Conservation (phyloP, 371 early-diverging fungal species). For the Mortierella sp. region DNA sequence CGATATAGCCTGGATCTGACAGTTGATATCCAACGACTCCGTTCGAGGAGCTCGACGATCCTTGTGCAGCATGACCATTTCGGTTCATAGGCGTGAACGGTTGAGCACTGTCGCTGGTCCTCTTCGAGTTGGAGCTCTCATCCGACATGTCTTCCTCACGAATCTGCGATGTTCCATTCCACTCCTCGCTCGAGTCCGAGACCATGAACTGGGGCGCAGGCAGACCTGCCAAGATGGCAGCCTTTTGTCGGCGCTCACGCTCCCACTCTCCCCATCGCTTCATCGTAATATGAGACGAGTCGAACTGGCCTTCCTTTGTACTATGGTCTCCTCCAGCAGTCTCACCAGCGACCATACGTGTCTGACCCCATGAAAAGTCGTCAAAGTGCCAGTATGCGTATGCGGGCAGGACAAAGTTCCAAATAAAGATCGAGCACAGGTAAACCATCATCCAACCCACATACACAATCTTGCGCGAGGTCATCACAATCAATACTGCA, state of each 20-base stretch:
- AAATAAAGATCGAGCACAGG: slow-evolving; percentile 94
- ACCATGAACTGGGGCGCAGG: slow-evolving; percentile 43
- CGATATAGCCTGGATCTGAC: slow-evolving; percentile 34
- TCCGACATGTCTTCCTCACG: slow-evolving; percentile 48
- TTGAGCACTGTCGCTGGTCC: slow-evolving; percentile 34
- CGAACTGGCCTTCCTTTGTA: slow-evolving; percentile 70
- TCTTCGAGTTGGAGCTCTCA: slow-evolving; percentile 40
- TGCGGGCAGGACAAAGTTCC: slow-evolving; percentile 97
- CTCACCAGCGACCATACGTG: slow-evolving; percentile 87
- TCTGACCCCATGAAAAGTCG: slow-evolving; percentile 99
- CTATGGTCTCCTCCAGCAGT: slow-evolving; percentile 58
- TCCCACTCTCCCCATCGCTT: slow-evolving; percentile 78
- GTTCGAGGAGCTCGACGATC: slow-evolving; percentile 20
- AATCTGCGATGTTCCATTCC: slow-evolving; percentile 19
- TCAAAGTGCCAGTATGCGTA: slow-evolving; percentile 99
- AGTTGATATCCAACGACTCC: slow-evolving; percentile 24
- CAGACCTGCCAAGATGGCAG: slow-evolving; percentile 36
- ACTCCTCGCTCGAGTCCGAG: slow-evolving; percentile 46
- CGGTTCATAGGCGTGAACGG: slow-evolving; percentile 13
- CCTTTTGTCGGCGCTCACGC: slow-evolving; percentile 52
- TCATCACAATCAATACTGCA: slow-evolving; percentile 92
- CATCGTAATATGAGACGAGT: slow-evolving; percentile 71
- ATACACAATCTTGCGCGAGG: slow-evolving; percentile 90
- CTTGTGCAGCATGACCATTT: slow-evolving; percentile 19
- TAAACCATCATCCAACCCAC: slow-evolving; percentile 98